phyloP scores from a whole-genome alignment of 306 rosid genomes.

The Vachellia pachyceras region DNA sequence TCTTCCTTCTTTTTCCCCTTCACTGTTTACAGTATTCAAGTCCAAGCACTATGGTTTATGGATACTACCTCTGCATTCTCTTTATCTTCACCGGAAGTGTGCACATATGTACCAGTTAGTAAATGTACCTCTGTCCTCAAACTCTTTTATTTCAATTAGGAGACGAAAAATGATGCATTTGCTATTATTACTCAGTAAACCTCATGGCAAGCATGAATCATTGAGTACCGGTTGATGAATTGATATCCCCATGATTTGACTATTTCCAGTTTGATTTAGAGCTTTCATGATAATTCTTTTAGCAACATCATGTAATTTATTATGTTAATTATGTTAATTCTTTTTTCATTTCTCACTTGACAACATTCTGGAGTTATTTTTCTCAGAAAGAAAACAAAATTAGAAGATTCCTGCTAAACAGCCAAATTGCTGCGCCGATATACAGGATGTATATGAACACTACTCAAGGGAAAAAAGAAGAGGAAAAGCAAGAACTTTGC shows the following conservation, averaged over 20 bases:
- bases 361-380: neutral
- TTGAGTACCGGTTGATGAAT: neutral
- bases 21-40: too few relatives aligned
- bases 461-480: neutral
- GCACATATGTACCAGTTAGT: neutral
- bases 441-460: conserved; percentile 1
- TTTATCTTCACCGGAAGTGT: neutral
- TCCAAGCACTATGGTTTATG: neutral
- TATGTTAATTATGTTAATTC: neutral
- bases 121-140: neutral
- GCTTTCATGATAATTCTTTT: neutral
- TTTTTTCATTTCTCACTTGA: neutral
- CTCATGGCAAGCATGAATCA: neutral
- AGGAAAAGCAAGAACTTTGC: conserved; percentile 10
- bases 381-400: neutral
- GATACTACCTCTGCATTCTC: neutral
- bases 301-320: neutral
- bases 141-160: neutral
- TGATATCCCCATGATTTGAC: neutral
- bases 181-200: neutral
- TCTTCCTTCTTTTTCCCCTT: neutral
- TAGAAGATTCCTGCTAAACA: neutral
- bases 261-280: neutral
- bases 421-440: neutral
- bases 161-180: neutral